Conservation (phyloP, 2,329 filamentous ascomycete species). For the Phialocephala sp. region DNA sequence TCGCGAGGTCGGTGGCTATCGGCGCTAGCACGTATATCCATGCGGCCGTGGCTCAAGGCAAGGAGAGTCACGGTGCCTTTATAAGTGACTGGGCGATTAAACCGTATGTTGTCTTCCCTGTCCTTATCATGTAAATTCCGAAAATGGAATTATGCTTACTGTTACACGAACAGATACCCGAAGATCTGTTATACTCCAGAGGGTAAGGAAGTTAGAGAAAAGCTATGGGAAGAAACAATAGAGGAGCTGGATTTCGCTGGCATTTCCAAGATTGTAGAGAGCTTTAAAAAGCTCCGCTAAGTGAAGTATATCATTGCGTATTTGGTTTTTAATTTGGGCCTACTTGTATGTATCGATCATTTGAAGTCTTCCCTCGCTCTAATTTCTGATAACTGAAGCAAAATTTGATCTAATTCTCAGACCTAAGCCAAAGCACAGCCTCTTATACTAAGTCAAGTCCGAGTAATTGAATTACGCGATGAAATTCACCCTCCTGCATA, state of each 20-base stretch:
- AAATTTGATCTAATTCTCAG: neutral
- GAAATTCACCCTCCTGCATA: too few species aligned
- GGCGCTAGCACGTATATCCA: conserved; percentile 13
- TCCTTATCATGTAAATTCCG: neutral
- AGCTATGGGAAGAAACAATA: conserved; percentile 49
- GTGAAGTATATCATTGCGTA: neutral
- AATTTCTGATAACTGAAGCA: neutral
- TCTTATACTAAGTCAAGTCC: too few species aligned
- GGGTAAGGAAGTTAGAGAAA: conserved; percentile 43
- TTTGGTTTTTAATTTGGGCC: neutral
- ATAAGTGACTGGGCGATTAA: conserved; percentile 53
- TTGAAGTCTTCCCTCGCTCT: neutral
- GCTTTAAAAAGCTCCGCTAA: conserved; percentile 2
- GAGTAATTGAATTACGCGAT: too few species aligned
- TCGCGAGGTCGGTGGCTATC: neutral
- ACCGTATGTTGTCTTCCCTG: conserved; percentile 46
- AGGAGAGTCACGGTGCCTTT: conserved; percentile 56
- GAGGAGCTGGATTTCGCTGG: conserved; percentile 43
- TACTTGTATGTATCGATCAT: neutral
- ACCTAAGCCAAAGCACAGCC: too few species aligned
- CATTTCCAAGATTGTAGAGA: neutral
- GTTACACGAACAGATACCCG: conserved; percentile 39
- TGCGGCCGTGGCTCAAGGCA: conserved; percentile 12
- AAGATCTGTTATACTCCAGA: conserved; percentile 43
- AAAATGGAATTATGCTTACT: neutral